Conservation (phyloP, 2,329 filamentous ascomycete species). For the Trichoderma sp. region DNA sequence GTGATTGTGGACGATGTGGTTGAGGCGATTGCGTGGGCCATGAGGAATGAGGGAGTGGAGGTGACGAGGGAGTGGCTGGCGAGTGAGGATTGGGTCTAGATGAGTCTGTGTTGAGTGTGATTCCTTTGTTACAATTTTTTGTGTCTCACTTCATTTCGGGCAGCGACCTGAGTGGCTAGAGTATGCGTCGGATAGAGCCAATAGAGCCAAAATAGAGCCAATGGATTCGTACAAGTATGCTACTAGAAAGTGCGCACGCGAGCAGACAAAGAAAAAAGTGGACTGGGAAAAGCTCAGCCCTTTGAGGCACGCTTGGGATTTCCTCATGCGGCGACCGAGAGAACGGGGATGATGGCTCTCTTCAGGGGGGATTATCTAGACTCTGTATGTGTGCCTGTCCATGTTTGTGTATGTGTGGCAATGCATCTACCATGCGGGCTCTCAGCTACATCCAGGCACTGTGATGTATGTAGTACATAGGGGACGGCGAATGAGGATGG, state of each 20-base stretch:
- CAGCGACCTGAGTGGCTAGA: background rate
- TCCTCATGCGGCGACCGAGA: constrained; percentile 16
- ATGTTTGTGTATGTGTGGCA: background rate
- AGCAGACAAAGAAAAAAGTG: background rate
- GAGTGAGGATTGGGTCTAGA: constrained; percentile 9
- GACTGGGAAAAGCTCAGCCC: background rate
- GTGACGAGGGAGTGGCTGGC: constrained; percentile 33
- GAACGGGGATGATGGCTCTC: background rate
- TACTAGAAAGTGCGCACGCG: constrained; percentile 1
- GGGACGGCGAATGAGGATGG: background rate
- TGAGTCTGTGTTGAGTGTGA: background rate
- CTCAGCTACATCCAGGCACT: background rate
- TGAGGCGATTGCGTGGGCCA: constrained; percentile 73
- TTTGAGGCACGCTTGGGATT: constrained; percentile 13
- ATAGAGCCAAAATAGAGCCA: background rate
- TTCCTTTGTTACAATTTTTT: background rate
- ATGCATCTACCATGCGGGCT: background rate
- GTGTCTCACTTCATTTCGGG: background rate
- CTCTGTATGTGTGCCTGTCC: background rate
- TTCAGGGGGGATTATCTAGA: background rate
- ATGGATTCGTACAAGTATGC: no score
- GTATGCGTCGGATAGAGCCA: background rate
- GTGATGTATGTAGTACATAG: background rate
- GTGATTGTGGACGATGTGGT: constrained; percentile 71
- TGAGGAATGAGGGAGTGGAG: constrained; percentile 54